Percentiles rank a stretch among this genome's conserved stretches.
These are phyloP conservation scores for Zelonia costaricensis DNA, from an alignment of 208 protist species.

Conservation along the genomic window DNA sequence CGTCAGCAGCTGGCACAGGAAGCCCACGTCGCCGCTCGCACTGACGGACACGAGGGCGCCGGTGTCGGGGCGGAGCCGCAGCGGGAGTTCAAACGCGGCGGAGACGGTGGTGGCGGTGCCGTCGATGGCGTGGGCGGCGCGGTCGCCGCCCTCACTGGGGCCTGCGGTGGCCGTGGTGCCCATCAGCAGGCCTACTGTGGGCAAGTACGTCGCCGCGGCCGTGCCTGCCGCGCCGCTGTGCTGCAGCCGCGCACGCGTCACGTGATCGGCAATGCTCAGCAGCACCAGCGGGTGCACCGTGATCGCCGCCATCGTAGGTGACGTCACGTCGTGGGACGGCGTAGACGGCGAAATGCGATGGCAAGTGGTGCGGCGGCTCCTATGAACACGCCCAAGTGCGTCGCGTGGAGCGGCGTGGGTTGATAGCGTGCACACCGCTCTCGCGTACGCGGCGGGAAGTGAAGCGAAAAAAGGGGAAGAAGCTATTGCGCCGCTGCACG, in stretches of 20 bases:
- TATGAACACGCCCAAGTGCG: too few relatives aligned
- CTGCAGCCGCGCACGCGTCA: constrained; percentile 32
- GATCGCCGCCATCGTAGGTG: constrained; percentile 20
- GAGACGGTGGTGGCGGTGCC: constrained; percentile 35
- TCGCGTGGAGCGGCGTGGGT: too few relatives aligned
- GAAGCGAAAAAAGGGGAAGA: too few relatives aligned
- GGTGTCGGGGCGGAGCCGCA: background rate
- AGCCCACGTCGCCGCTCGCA: background rate
- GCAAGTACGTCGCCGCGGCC: background rate
- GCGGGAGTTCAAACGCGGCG: constrained; percentile 52
- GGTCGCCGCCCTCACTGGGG: background rate
- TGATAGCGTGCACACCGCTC: too few relatives aligned
- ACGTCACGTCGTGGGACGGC: too few relatives aligned
- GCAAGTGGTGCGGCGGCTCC: too few relatives aligned
- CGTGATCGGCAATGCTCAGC: constrained; percentile 70
- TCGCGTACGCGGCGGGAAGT: too few relatives aligned
- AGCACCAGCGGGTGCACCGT: constrained; percentile 68
- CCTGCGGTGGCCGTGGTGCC: constrained; percentile 3
- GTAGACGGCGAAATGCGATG: too few relatives aligned
- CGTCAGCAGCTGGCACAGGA: background rate
- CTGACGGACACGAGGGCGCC: background rate
- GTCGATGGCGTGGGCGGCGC: background rate
- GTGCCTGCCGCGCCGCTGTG: background rate
- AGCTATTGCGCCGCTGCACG: too few relatives aligned
- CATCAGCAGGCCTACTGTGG: constrained; percentile 10